Evolutionary conservation across 352 stramenopile genomes (phyloP).

Genomic region (Elongisporangium anandrum): DNA sequence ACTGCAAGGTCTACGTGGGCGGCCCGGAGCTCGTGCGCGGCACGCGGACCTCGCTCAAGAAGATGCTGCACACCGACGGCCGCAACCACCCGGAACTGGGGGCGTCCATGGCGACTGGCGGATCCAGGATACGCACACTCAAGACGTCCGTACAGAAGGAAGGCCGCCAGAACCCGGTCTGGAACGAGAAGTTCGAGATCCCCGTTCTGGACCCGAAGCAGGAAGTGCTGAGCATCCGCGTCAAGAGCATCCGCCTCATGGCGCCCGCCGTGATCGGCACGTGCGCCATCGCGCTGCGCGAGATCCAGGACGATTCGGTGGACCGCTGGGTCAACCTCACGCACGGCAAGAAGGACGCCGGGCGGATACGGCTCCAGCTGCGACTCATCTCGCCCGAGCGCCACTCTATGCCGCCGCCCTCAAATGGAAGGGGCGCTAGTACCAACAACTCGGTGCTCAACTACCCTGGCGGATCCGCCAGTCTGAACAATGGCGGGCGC

Average conservation of each 20-base stretch:
- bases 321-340: conserved; percentile 62
- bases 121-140: conserved; percentile 30
- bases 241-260: conserved; percentile 72
- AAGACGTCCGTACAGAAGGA: conserved; percentile 71
- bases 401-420: conserved; percentile 2
- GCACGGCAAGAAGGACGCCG: conserved; percentile 48
- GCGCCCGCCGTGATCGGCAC: conserved; percentile 47
- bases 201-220: conserved; percentile 30
- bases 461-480: background rate
- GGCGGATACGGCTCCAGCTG: conserved; percentile 61
- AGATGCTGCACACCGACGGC: conserved; percentile 6
- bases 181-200: conserved; percentile 82
- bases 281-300: conserved; percentile 37
- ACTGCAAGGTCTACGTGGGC: conserved; percentile 72
- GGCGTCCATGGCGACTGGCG: background rate
- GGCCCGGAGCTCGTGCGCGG: conserved; percentile 39
- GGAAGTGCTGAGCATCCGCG: conserved; percentile 64
- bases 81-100: background rate
- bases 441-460: background rate
- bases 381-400: conserved; percentile 31
- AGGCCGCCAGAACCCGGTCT: conserved; percentile 38
- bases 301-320: conserved; percentile 41
- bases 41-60: conserved; percentile 24
- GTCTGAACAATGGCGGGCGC: background rate
- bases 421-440: background rate